Conservation (phyloP, 441 rosid genomes). For the Croton laevigatus region DNA sequence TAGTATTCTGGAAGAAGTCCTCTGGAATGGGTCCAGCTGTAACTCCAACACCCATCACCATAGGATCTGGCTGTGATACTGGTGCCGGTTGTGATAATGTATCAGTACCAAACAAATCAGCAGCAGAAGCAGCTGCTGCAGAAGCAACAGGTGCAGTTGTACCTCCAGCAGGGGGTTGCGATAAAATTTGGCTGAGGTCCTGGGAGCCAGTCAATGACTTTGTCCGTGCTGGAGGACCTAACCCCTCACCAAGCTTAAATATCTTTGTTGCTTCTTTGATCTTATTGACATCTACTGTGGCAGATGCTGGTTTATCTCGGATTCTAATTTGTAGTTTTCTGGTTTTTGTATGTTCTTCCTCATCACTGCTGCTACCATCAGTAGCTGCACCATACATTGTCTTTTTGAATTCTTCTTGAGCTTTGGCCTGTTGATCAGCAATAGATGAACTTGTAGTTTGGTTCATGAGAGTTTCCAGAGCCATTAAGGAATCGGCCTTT, state of each 20-base stretch:
- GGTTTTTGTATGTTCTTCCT: slow-evolving; percentile 71
- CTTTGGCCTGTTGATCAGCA: slow-evolving; percentile 89
- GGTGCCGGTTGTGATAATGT: slow-evolving; percentile 50
- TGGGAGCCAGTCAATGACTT: slow-evolving; percentile 63
- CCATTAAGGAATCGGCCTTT: slow-evolving; percentile 61
- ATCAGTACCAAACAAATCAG: slow-evolving; percentile 66
- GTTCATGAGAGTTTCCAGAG: slow-evolving; percentile 70
- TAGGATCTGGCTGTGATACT: slow-evolving; percentile 52
- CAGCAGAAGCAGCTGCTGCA: slow-evolving; percentile 53
- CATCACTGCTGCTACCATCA: slow-evolving; percentile 97
- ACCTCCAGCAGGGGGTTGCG: slow-evolving; percentile 44
- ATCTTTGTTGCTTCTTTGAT: slow-evolving; percentile 92
- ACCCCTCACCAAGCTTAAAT: slow-evolving; percentile 81
- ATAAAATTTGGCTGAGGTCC: slow-evolving; percentile 58
- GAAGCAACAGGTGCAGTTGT: slow-evolving; percentile 38
- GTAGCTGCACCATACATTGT: slow-evolving; percentile 71
- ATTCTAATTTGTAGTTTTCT: slow-evolving; percentile 83
- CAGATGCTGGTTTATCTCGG: slow-evolving; percentile 82
- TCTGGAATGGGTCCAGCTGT: slow-evolving; percentile 81
- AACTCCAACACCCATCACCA: slow-evolving; percentile 40
- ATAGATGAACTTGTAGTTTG: slow-evolving; percentile 37
- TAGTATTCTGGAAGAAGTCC: slow-evolving; percentile 91
- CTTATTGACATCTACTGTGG: slow-evolving; percentile 82
- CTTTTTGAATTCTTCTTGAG: slow-evolving; percentile 98
- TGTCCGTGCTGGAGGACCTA: slow-evolving; percentile 68